Base-by-base conservation (phyloP, 176 grass and related monocot species). In the Musa acuminata region DNA sequence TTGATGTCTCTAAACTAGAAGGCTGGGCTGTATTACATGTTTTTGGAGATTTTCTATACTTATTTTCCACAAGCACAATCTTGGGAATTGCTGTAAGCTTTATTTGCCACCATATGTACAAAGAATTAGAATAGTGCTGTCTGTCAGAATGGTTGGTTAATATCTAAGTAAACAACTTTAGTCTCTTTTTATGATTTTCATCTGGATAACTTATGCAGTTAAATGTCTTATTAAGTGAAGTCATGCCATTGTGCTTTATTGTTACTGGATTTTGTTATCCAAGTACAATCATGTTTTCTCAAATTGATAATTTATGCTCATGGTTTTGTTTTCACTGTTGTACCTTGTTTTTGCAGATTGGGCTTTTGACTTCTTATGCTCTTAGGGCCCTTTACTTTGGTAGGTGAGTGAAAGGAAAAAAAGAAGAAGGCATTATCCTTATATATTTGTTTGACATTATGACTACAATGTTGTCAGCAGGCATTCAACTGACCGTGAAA, bases 401-500 rank as follows among this genome's bases (percentile, higher is more conserved):
- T 82, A 91, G 94, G 94, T 90, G 52, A 84, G 89, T 90, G 67
- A 20, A 12, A 62, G 54, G 51, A 57, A 52, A 9, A 29, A 13
- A 9, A 29, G 11, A 53, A 59, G 69, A 35, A 55, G 19, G 22
- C 80, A 49, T 29, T 54, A 13, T 3, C 71, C 23, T 64, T 55
- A 10, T 48, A 17, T 43, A 43, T 74, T 23, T 58, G 81, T 74
- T 22, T 67, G 72, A 13, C 35, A 67, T 68, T 83, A 83, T 51
- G 49, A 80, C 51, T 12, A 35, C 23, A 29, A 55, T 26, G 21
- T 70, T 78, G 53, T 93, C 78, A 82, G 17, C 43, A 97, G 94
- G 75, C 94, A 97, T 77, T 97, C 90, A 1, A 97, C 94, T 49
- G 94, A 97, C 35, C 81, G 90, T 14, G 90, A 97, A 86, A 85